phyloP scores from a whole-genome alignment of 2,329 filamentous ascomycete genomes.

The Helotiales sp. region DNA sequence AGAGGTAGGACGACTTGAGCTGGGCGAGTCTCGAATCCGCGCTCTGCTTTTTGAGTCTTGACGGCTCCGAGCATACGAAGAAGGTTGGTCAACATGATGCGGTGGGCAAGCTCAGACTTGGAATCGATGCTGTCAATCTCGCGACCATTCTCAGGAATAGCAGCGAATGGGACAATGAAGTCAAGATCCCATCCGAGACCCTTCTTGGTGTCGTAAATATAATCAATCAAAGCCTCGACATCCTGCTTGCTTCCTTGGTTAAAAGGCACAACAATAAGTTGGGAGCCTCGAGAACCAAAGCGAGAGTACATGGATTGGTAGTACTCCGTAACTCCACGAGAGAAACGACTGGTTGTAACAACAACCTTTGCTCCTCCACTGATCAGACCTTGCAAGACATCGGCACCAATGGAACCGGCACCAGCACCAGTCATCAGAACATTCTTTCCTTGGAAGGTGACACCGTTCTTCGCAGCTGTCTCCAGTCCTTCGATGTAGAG shows the following conservation, averaged over 20 bases:
- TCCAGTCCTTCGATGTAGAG: slow-evolving; percentile 92
- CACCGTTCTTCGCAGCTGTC: slow-evolving; percentile 82
- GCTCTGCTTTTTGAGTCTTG: slow-evolving; percentile 86
- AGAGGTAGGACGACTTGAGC: slow-evolving; percentile 95
- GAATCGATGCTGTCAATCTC: slow-evolving; percentile 97
- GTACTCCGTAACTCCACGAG: slow-evolving; percentile 96
- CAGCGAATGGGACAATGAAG: slow-evolving; percentile 93
- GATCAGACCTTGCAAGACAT: slow-evolving; percentile 93
- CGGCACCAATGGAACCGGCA: slow-evolving; percentile 95
- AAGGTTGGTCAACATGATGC: slow-evolving; percentile 98
- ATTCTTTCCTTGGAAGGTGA: slow-evolving; percentile 94
- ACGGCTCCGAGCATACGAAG: slow-evolving; percentile 87
- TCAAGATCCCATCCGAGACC: slow-evolving; percentile 98
- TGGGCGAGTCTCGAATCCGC: slow-evolving; percentile 91
- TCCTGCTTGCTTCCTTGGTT: slow-evolving; percentile 99
- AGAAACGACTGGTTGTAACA: slow-evolving; percentile 96
- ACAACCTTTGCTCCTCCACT: slow-evolving; percentile 96
- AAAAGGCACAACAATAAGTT: slow-evolving; percentile 97
- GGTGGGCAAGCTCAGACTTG: slow-evolving; percentile 95
- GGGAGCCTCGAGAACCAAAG: slow-evolving; percentile 90
- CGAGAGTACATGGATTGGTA: slow-evolving; percentile 99
- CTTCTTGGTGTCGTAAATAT: slow-evolving; percentile 96
- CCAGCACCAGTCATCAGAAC: slow-evolving; percentile 98
- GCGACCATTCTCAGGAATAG: slow-evolving; percentile 95
- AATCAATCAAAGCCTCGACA: slow-evolving; percentile 89